phyloP scores from a whole-genome alignment of 805 yeast genomes.

The Candida sphagnicola region DNA sequence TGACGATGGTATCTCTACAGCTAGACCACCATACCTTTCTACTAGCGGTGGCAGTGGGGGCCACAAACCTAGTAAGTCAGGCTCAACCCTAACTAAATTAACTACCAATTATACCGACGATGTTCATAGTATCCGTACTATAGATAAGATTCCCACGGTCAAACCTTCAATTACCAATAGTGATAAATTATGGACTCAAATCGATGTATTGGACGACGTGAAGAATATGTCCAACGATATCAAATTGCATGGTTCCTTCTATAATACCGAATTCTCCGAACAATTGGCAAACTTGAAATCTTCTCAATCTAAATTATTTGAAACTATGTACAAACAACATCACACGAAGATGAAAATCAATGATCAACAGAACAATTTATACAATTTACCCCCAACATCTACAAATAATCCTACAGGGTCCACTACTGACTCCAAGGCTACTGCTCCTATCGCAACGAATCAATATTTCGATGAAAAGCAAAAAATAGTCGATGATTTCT shows the following conservation, averaged over 20 bases:
- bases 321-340: slow-evolving; percentile 29
- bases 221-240: slow-evolving; percentile 50
- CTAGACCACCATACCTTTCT: no score
- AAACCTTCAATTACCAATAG: slow-evolving; percentile 61
- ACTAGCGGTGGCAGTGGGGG: no score
- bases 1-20: no score
- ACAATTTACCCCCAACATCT: slow-evolving; percentile 21
- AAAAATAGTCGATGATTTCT: slow-evolving; percentile 21
- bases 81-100: slow-evolving; percentile 11
- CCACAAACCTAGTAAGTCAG: slow-evolving; percentile 11
- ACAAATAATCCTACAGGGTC: slow-evolving; percentile 4
- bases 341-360: slow-evolving; percentile 13
- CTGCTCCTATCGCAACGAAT: slow-evolving; percentile 5
- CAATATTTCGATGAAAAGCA: slow-evolving; percentile 15
- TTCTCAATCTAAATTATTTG: slow-evolving; percentile 45
- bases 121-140: slow-evolving; percentile 16
- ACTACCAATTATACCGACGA: slow-evolving; percentile 17
- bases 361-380: slow-evolving; percentile 16
- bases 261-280: slow-evolving; percentile 46
- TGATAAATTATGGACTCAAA: slow-evolving; percentile 82
- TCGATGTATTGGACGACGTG: slow-evolving; percentile 81
- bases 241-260: slow-evolving; percentile 42
- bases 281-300: slow-evolving; percentile 51
- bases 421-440: slow-evolving; percentile 3
- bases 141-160: slow-evolving; percentile 51